Evolutionary conservation across 495 filamentous ascomycete species (phyloP).

Genomic region (Penicillium atrosanguineum): DNA sequence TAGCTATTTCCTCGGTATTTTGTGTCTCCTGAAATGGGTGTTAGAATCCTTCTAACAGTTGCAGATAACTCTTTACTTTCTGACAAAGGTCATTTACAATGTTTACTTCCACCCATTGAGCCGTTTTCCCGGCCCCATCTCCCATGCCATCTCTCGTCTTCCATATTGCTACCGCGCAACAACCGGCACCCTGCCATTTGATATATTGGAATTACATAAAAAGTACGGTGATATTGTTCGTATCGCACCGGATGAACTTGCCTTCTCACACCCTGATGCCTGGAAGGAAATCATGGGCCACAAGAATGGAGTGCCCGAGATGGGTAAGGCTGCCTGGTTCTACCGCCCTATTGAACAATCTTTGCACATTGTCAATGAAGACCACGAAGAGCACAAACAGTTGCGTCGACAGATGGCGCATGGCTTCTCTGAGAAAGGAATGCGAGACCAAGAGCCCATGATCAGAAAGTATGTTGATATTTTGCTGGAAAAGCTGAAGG

Average conservation of each 20-base stretch:
- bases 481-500: background rate
- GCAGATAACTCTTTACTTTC: background rate
- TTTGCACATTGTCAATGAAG: conserved; percentile 23
- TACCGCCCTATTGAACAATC: conserved; percentile 14
- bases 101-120: conserved; percentile 5
- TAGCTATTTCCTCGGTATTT: background rate
- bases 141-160: conserved; percentile 1
- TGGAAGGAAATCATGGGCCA: conserved; percentile 58
- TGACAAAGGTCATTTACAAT: conserved; percentile 3
- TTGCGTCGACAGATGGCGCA: conserved; percentile 49
- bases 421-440: conserved; percentile 50
- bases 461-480: conserved; percentile 1
- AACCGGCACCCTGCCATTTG: conserved; percentile 26
- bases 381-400: conserved; percentile 37
- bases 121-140: conserved; percentile 1
- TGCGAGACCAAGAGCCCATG: conserved; percentile 40
- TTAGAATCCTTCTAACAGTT: background rate
- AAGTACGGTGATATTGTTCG: conserved; percentile 55
- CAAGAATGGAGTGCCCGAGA: conserved; percentile 17
- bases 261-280: conserved; percentile 45
- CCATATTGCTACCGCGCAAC: conserved; percentile 2
- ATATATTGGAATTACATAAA: conserved; percentile 43
- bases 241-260: conserved; percentile 52
- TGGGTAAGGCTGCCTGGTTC: conserved; percentile 18
- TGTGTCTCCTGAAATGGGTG: background rate